Evolutionary conservation across 805 yeast genomes (phyloP), one percentile per base, ranked within the genome.

Genomic region (Sugiyamaella lignohabitans): DNA sequence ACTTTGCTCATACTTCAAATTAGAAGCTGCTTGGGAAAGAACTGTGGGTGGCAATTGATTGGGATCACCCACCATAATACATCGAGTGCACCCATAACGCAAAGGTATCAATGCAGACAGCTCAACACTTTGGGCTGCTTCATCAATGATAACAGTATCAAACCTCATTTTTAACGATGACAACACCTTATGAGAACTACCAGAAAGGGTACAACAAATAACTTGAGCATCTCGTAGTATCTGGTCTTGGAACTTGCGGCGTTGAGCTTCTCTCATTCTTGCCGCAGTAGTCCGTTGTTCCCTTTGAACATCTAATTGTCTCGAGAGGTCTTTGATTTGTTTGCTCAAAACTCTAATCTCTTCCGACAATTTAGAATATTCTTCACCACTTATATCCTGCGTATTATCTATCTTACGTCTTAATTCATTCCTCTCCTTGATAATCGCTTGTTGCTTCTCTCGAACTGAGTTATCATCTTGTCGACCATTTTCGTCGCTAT

Each of bases 11-110:
- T 93, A 93, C 38, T 79, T 78, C 56, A 72, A 76, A 3, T 77
- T 70, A 1, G 94, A 82, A 1, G 98, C 98, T 11, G 79, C 82
- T 56, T 84, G 88, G 0, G 97, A 91, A 17, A 93, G 67, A 8
- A 91, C 98, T 0, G 98, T 91, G 0, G 98, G 98, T 0, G 98
- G 98, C 52, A 93, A 73, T 67, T 93, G 98, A 62, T 93, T 89
- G 1, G 98, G 98, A 68, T 93, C 98, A 63, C 98, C 98, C 40
- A 93, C 98, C 95, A 93, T 84, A 42, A 93, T 83, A 68, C 98
- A 91, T 46, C 80, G 79, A 50, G 75, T 80, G 57, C 94, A 85
- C 1, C 98, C 98, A 62, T 89, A 93, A 59, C 95, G 72, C 53
- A 93, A 69, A 0, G 98, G 98, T 57, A 91, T 91, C 21, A 93